A percentile compares a stretch with the other conserved stretches of the same genome.
These are phyloP conservation scores for Aspergillus tanneri DNA, from an alignment of 2,329 filamentous ascomycete species.

Conservation along the genomic window DNA sequence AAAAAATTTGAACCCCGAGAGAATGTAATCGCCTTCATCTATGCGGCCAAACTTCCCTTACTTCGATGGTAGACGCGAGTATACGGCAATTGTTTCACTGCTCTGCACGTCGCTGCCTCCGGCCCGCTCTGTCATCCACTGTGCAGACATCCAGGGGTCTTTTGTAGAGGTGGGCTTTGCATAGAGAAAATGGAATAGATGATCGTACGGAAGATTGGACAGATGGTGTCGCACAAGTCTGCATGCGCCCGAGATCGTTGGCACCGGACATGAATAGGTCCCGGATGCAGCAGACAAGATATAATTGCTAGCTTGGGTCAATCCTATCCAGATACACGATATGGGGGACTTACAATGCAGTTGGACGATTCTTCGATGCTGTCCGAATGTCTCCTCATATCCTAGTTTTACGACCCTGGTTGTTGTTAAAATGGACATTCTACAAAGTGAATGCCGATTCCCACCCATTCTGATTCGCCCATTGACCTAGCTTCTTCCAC, in stretches of 20 bases:
- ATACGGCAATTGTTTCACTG: constrained; percentile 61
- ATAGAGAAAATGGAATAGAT: constrained; percentile 7
- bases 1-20: constrained; percentile 72
- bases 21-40: constrained; percentile 36
- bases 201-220: constrained; percentile 18
- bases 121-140: constrained; percentile 74
- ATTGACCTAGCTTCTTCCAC: constrained; percentile 30
- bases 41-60: constrained; percentile 9
- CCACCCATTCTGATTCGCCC: constrained; percentile 28
- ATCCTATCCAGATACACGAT: not conserved
- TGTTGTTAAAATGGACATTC: not conserved
- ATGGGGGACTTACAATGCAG: constrained; percentile 23
- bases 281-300: constrained; percentile 27
- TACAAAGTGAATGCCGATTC: not conserved
- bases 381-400: constrained; percentile 25
- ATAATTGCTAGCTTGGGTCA: constrained; percentile 22
- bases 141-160: constrained; percentile 64
- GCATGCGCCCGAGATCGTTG: constrained; percentile 29
- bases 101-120: constrained; percentile 68
- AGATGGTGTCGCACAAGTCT: constrained; percentile 20
- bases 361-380: constrained; percentile 26
- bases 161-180: not conserved
- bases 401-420: constrained; percentile 26
- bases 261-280: constrained; percentile 28
- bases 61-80: constrained; percentile 23